A percentile compares a stretch with the other conserved stretches of the same genome.
These are phyloP conservation scores for Tuber umbilicatum DNA, from an alignment of 495 filamentous ascomycete genomes.

Conservation along the genomic window DNA sequence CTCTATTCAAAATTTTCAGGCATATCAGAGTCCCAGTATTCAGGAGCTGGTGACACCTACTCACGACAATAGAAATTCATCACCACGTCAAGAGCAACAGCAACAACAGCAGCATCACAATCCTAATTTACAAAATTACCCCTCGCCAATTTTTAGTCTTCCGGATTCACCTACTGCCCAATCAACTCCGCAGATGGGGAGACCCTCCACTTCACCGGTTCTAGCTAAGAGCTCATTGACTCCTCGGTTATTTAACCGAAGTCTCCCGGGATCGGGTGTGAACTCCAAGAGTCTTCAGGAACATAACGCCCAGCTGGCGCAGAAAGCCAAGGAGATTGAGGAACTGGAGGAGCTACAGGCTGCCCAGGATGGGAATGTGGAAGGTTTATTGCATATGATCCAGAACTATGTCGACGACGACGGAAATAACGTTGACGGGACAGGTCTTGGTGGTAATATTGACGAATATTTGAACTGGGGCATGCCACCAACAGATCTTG, in stretches of 20 bases:
- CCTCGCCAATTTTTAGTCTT: slow-evolving; percentile 28
- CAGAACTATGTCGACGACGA: slow-evolving; percentile 25
- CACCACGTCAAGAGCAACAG: slow-evolving; percentile 14
- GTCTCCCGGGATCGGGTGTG: slow-evolving; percentile 21
- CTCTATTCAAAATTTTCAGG: slow-evolving; percentile 28
- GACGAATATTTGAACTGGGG: slow-evolving; percentile 39
- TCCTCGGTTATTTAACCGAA: slow-evolving; percentile 26
- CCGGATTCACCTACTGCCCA: slow-evolving; percentile 31
- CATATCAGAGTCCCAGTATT: slow-evolving; percentile 35
- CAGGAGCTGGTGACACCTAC: slow-evolving; percentile 25
- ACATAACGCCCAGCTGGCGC: slow-evolving; percentile 34
- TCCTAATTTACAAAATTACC: not conserved
- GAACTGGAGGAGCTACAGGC: slow-evolving; percentile 37
- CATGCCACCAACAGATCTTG: slow-evolving; percentile 21
- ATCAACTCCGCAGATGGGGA: slow-evolving; percentile 16
- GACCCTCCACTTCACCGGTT: slow-evolving; percentile 9
- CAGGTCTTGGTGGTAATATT: slow-evolving; percentile 12
- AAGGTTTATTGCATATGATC: slow-evolving; percentile 41
- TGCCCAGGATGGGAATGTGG: slow-evolving; percentile 36
- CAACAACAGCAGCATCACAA: slow-evolving; percentile 19
- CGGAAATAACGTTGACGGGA: slow-evolving; percentile 11
- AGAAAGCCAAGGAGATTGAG: slow-evolving; percentile 36
- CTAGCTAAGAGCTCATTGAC: slow-evolving; percentile 31
- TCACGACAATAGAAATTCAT: slow-evolving; percentile 1
- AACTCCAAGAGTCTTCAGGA: slow-evolving; percentile 31